Percentiles rank a stretch among this genome's conserved stretches.
Evolutionary conservation across 352 stramenopile genomes (phyloP).

Genomic region (Globisporangium radiosum): DNA sequence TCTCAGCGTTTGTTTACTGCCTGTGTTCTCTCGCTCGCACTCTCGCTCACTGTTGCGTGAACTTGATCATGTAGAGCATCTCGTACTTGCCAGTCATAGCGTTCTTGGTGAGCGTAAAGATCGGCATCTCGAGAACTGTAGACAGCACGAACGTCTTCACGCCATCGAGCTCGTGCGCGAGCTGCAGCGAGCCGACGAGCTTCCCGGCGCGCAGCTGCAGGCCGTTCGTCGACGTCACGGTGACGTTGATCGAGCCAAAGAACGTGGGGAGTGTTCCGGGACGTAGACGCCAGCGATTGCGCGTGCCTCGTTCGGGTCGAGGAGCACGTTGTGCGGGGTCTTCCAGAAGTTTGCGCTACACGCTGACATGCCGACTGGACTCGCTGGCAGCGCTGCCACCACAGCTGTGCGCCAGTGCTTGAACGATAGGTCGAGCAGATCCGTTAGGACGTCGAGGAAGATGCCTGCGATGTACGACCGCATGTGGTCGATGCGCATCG

Average conservation of each 20-base stretch:
- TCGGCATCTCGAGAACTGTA: no score
- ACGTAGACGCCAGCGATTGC: constrained; percentile 39
- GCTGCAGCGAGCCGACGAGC: not conserved
- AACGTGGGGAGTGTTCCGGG: constrained; percentile 29
- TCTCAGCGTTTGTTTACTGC: no score
- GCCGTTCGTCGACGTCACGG: not conserved
- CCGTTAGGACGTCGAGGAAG: constrained; percentile 52
- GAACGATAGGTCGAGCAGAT: constrained; percentile 41
- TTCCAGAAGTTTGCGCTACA: constrained; percentile 45
- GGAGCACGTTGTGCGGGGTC: constrained; percentile 15
- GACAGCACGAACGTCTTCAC: not conserved
- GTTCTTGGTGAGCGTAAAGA: no score
- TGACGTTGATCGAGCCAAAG: constrained; percentile 29
- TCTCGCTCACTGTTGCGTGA: no score
- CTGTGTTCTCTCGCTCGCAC: no score
- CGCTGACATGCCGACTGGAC: constrained; percentile 23
- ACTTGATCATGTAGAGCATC: no score
- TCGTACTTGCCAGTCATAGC: no score
- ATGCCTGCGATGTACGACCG: constrained; percentile 58
- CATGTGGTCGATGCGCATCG: constrained; percentile 39
- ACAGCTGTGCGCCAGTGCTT: constrained; percentile 21
- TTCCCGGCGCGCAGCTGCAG: constrained; percentile 2
- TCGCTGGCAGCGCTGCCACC: constrained; percentile 16
- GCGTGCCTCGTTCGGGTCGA: constrained; percentile 18
- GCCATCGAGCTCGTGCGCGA: not conserved